phyloP scores from a whole-genome alignment of 331 rosid species.

The Telfairia occidentalis region DNA sequence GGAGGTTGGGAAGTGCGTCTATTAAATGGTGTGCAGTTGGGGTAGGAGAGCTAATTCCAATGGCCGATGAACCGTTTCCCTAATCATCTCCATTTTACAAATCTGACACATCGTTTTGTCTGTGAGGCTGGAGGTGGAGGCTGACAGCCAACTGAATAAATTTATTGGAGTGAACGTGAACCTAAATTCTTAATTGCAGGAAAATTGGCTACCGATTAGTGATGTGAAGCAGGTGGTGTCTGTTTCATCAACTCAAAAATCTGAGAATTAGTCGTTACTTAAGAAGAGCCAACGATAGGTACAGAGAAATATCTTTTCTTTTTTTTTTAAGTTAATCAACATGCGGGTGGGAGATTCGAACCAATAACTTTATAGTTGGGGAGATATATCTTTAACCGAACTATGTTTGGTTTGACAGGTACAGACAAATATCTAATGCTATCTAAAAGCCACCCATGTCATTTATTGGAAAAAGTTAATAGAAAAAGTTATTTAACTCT shows the following conservation, averaged over 20 bases:
- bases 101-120: not conserved
- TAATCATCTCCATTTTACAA: not conserved
- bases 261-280: not conserved
- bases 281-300: not conserved
- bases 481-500: no score
- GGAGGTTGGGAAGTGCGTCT: constrained; percentile 17
- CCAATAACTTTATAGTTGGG: no score
- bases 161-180: not conserved
- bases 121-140: not conserved
- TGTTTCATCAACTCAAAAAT: not conserved
- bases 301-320: no score
- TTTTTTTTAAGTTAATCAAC: no score
- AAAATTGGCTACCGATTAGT: not conserved
- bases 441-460: not conserved
- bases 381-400: no score
- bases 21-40: constrained; percentile 41
- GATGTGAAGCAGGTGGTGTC: not conserved
- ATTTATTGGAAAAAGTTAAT: no score
- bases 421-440: not conserved
- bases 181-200: not conserved
- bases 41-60: constrained; percentile 58
- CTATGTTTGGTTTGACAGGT: no score
- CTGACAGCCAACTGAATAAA: not conserved
- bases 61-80: not conserved
- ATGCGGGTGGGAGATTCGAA: no score